Base-by-base conservation (phyloP, 257 asterid species). In the Lycium barbarum region DNA sequence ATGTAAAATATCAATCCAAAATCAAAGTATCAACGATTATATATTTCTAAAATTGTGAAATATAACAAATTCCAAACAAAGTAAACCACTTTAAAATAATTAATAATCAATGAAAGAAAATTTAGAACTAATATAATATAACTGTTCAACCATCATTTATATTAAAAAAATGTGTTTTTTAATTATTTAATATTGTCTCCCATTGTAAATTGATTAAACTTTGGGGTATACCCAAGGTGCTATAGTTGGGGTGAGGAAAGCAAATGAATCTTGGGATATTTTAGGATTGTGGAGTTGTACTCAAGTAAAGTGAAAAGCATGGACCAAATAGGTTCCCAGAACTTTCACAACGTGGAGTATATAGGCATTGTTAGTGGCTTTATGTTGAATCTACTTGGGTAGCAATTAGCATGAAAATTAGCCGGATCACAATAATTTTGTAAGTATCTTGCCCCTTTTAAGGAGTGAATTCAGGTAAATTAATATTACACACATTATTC, bases 231-330 rank as follows among this genome's bases (percentile, higher is more conserved):
- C 58, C n/a, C 80, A 45, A 45, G 36, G 80, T 73, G 7, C 40
- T 45, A 26, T 26, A 47, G 7, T 20, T 45, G 80, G 20, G 7
- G 13, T 73, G 45, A 51, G 61, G 47, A 13, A 51, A 76, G 82
- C 47, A 76, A 76, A 33, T 76, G 47, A 76, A 26, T 76, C 15
- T 51, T 45, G 58, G 81, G 26, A 51, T 76, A n/a, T 40, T 12
- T 38, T 76, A 22, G 43, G 81, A 76, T 22, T 76, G 63, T 76
- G 26, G 82, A 76, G 63, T 76, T 76, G 47, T 51, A 51, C 45
- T 76, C 62, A 7, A 76, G 7, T 76, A 76, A 76, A 26, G 82
- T 26, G 63, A 76, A 76, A 13, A 22, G 14, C 22, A 51, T 76
- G 82, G 47, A 26, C 12, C 9, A 26, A 47, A 14, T 76, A 51